Percentiles rank a stretch among this genome's conserved stretches.
Evolutionary conservation across 495 filamentous ascomycete species (phyloP).

Genomic region (Aspergillus steynii): DNA sequence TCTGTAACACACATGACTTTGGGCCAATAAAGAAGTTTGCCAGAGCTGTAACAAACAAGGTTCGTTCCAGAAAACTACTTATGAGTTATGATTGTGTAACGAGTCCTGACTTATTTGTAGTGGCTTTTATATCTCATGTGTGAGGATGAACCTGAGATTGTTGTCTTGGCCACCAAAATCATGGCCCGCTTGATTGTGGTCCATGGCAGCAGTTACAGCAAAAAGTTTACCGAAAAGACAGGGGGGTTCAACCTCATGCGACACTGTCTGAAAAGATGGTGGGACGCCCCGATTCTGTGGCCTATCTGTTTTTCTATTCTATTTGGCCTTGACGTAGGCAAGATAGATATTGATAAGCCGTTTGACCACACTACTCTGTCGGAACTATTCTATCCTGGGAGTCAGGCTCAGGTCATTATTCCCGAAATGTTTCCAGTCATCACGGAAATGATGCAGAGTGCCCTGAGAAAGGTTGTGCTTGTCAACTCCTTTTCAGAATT

Average conservation of each 20-base stretch:
- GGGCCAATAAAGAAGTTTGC: conserved; percentile 82
- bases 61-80: conserved; percentile 38
- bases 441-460: conserved; percentile 83
- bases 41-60: conserved; percentile 94
- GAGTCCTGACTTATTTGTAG: conserved; percentile 42
- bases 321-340: conserved; percentile 77
- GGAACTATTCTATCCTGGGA: conserved; percentile 60
- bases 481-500: conserved; percentile 6
- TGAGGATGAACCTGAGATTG: conserved; percentile 80
- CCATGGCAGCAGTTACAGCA: conserved; percentile 75
- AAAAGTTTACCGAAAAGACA: conserved; percentile 80
- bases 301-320: conserved; percentile 85
- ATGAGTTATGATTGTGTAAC: background rate
- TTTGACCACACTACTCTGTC: conserved; percentile 73
- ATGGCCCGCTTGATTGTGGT: conserved; percentile 80
- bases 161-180: conserved; percentile 80
- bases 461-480: conserved; percentile 55
- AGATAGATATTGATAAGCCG: conserved; percentile 68
- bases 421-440: conserved; percentile 81
- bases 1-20: conserved; percentile 70
- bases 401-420: conserved; percentile 63
- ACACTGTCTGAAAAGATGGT: conserved; percentile 80
- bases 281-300: conserved; percentile 85
- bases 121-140: conserved; percentile 94
- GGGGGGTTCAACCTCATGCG: conserved; percentile 86